phyloP scores from a whole-genome alignment of 768 basidiomycete genomes.

The Phylloporus arenicola region DNA sequence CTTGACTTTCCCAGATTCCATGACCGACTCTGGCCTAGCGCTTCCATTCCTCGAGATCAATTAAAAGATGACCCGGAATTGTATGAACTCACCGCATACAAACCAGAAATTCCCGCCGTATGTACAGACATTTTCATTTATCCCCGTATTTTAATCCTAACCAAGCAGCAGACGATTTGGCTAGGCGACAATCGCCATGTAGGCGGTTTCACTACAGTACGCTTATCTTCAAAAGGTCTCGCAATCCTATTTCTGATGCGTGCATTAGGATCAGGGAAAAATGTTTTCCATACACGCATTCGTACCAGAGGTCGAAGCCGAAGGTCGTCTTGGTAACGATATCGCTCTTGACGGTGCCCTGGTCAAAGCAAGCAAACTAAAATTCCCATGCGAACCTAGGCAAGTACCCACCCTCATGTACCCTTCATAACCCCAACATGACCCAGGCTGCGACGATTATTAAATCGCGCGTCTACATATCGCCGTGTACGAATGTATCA shows the following conservation, averaged over 20 bases:
- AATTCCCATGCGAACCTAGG: conserved; percentile 37
- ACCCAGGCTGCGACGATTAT: conserved; percentile 33
- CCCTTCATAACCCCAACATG: background rate
- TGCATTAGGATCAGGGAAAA: conserved; percentile 32
- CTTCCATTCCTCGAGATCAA: conserved; percentile 37
- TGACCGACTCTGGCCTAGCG: conserved; percentile 24
- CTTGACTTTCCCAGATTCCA: conserved; percentile 5
- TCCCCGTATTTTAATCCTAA: background rate
- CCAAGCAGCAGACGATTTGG: conserved; percentile 22
- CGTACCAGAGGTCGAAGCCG: conserved; percentile 35
- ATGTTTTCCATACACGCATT: conserved; percentile 36
- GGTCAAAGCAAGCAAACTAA: conserved; percentile 32
- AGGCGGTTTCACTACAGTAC: conserved; percentile 19
- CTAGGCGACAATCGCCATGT: conserved; percentile 25
- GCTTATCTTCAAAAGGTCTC: conserved; percentile 1
- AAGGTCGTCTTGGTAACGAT: conserved; percentile 31
- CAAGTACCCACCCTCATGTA: conserved; percentile 14
- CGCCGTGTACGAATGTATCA: conserved; percentile 37
- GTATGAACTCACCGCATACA: conserved; percentile 24
- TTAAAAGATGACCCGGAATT: conserved; percentile 44
- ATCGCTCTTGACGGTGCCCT: conserved; percentile 17
- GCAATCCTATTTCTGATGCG: background rate
- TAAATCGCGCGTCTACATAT: conserved; percentile 34
- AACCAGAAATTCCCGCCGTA: conserved; percentile 20
- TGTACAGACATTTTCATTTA: background rate